phyloP scores from a whole-genome alignment of 441 rosid genomes.

The Mallotus repandus region DNA sequence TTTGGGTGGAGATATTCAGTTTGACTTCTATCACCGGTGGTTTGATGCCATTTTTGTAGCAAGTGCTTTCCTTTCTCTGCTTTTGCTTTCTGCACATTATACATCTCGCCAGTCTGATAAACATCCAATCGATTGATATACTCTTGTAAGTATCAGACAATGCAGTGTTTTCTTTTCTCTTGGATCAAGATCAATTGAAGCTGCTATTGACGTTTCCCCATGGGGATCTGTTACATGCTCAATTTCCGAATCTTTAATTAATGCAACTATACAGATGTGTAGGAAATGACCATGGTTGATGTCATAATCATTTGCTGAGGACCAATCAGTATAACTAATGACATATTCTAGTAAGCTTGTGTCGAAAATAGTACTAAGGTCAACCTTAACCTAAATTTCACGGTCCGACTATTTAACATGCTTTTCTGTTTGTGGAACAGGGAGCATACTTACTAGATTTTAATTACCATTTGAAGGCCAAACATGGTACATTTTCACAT shows the following conservation, averaged over 20 bases:
- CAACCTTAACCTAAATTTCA: constrained; percentile 3
- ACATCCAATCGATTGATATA: constrained; percentile 78
- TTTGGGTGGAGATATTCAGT: constrained; percentile 96
- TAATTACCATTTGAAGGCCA: background rate
- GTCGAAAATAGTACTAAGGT: background rate
- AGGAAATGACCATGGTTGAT: too few relatives aligned
- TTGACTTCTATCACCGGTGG: constrained; percentile 98
- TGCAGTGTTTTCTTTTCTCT: background rate
- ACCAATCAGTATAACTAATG: background rate
- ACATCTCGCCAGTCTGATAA: constrained; percentile 96
- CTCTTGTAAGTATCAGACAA: constrained; percentile 30
- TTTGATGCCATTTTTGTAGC: constrained; percentile 99
- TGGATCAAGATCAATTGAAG: constrained; percentile 7
- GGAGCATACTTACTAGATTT: constrained; percentile 1
- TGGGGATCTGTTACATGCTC: too few relatives aligned
- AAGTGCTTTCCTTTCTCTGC: constrained; percentile 91
- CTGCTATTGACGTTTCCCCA: background rate
- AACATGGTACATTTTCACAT: constrained; percentile 7
- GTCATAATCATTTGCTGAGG: background rate
- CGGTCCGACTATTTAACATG: background rate
- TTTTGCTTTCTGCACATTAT: constrained; percentile 91
- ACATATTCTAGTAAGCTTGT: background rate
- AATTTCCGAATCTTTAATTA: background rate
- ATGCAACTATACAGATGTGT: background rate
- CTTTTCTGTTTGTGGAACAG: background rate